phyloP scores from a whole-genome alignment of 2,329 filamentous ascomycete genomes.

The Aureobasidium namibiae region DNA sequence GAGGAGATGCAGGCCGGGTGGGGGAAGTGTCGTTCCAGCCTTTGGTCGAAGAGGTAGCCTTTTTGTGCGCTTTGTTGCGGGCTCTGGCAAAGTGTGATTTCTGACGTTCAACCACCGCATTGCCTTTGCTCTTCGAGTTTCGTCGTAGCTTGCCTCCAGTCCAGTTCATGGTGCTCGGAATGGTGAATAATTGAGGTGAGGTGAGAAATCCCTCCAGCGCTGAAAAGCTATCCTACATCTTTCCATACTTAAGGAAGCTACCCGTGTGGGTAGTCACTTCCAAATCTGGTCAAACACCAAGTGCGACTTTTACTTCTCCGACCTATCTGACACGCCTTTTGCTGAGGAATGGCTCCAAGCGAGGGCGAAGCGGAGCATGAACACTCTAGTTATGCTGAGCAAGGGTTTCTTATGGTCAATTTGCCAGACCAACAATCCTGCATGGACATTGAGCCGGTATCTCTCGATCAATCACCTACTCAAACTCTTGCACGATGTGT shows the following conservation, averaged over 20 bases:
- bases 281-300: neutral
- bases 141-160: conserved; percentile 38
- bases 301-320: neutral
- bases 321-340: neutral
- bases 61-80: conserved; percentile 23
- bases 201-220: neutral
- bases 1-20: neutral
- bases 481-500: neutral
- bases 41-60: conserved; percentile 18
- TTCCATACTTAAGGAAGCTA: neutral
- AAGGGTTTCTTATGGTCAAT: neutral
- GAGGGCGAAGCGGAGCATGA: neutral
- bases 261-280: neutral
- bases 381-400: neutral
- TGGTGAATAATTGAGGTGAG: neutral
- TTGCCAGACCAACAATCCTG: neutral
- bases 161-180: conserved; percentile 37
- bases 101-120: conserved; percentile 32
- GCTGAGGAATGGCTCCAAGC: neutral
- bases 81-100: conserved; percentile 39
- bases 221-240: neutral
- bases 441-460: neutral
- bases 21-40: neutral
- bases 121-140: conserved; percentile 27
- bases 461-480: neutral